These are phyloP conservation scores for Grosmannia serpens DNA, from an alignment of 2,329 filamentous ascomycete genomes.

Conservation along the genomic window DNA sequence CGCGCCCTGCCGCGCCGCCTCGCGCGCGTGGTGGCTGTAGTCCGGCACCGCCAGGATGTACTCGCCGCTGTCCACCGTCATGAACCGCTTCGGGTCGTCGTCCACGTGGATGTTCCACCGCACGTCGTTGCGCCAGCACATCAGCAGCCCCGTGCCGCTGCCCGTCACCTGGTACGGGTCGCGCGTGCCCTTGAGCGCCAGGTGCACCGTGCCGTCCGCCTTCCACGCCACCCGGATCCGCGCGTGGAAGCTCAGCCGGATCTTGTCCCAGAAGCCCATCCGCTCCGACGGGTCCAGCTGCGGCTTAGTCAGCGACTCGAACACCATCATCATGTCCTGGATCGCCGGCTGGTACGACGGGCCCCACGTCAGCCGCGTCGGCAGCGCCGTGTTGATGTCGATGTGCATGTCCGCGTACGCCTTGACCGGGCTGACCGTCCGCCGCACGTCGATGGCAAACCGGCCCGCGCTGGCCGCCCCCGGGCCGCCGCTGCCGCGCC, in stretches of 20 bases:
- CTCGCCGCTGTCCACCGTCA: slow-evolving; percentile 91
- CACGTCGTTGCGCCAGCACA: slow-evolving; percentile 97
- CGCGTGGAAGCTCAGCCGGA: slow-evolving; percentile 87
- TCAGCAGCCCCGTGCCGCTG: slow-evolving; percentile 86
- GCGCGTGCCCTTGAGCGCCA: slow-evolving; percentile 80
- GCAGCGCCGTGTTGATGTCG: slow-evolving; percentile 84
- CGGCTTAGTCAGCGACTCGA: slow-evolving; percentile 94
- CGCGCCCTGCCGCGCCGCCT: slow-evolving; percentile 38
- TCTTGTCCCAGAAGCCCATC: slow-evolving; percentile 98
- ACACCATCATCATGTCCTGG: slow-evolving; percentile 99
- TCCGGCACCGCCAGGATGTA: slow-evolving; percentile 92
- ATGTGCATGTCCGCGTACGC: slow-evolving; percentile 88
- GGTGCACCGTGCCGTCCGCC: slow-evolving; percentile 87
- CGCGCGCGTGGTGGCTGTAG: slow-evolving; percentile 76
- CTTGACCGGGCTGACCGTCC: slow-evolving; percentile 90
- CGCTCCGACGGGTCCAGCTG: slow-evolving; percentile 87
- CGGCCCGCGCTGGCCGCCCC: slow-evolving; percentile 29
- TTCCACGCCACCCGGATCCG: slow-evolving; percentile 84
- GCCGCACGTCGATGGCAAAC: slow-evolving; percentile 75
- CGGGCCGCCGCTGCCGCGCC: slow-evolving; percentile 35
- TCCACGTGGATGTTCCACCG: slow-evolving; percentile 74
- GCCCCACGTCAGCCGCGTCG: slow-evolving; percentile 92
- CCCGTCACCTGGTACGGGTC: slow-evolving; percentile 92
- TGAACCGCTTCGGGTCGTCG: slow-evolving; percentile 82
- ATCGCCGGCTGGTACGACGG: slow-evolving; percentile 96